Evolutionary conservation across 495 filamentous ascomycete genomes (phyloP).

Genomic region (Penicillium canariense): DNA sequence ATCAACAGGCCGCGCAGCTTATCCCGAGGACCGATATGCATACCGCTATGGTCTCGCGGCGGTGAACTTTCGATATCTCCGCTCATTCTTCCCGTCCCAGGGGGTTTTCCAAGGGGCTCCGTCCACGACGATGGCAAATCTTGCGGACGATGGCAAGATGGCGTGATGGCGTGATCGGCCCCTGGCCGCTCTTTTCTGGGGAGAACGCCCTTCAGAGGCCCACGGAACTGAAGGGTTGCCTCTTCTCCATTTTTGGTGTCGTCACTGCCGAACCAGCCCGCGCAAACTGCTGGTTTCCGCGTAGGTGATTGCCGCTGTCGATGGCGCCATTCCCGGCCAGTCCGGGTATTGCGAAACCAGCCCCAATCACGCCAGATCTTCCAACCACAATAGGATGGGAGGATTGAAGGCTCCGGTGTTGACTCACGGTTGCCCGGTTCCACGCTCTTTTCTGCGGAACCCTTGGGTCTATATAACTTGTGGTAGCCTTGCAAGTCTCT

Average conservation of each 20-base stretch:
- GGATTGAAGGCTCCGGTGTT: slow-evolving; percentile 11
- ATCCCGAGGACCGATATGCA: background rate
- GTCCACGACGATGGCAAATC: slow-evolving; percentile 14
- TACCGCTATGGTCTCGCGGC: too few species aligned
- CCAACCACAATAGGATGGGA: background rate
- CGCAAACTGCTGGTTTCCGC: background rate
- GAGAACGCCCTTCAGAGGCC: background rate
- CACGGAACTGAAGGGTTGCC: background rate
- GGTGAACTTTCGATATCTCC: slow-evolving; percentile 19
- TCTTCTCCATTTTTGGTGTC: slow-evolving; percentile 5
- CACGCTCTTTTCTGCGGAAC: background rate
- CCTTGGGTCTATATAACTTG: slow-evolving; percentile 12
- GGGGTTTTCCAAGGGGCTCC: too few species aligned
- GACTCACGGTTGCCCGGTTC: slow-evolving; percentile 13
- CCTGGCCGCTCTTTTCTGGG: slow-evolving; percentile 6
- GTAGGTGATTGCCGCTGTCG: slow-evolving; percentile 28
- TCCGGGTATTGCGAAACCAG: slow-evolving; percentile 5
- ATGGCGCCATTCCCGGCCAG: slow-evolving; percentile 34
- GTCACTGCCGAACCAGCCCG: slow-evolving; percentile 4
- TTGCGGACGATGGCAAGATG: slow-evolving; percentile 26
- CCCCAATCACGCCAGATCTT: slow-evolving; percentile 19
- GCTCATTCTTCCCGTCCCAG: background rate
- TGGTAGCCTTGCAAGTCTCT: background rate
- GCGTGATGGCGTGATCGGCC: slow-evolving; percentile 27
- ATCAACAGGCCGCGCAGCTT: background rate